A percentile compares a stretch with the other conserved stretches of the same genome.
Evolutionary conservation across 2,329 filamentous ascomycete species (phyloP).

Genomic region (Pseudopyricularia cyperi): DNA sequence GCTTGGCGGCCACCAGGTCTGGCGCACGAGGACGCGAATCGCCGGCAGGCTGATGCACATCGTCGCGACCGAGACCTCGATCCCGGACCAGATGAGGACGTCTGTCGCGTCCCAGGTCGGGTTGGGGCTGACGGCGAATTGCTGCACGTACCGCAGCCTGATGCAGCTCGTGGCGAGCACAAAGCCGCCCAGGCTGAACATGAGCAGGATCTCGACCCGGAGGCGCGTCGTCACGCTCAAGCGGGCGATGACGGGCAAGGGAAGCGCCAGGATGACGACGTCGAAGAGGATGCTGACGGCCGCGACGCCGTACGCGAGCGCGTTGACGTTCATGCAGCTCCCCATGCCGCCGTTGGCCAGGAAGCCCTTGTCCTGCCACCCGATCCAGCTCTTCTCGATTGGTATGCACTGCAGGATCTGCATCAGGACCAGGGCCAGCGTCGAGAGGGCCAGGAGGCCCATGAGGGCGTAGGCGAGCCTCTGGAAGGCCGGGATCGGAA

Average conservation of each 20-base stretch:
- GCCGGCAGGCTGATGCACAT: slow-evolving; percentile 27
- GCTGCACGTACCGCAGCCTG: slow-evolving; percentile 20
- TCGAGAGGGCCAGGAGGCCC: slow-evolving; percentile 13
- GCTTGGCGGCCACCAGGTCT: not conserved
- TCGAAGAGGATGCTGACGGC: slow-evolving; percentile 21
- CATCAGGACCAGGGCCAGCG: slow-evolving; percentile 15
- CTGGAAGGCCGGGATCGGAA: slow-evolving; percentile 18
- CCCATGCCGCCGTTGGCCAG: slow-evolving; percentile 13
- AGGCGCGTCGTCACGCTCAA: slow-evolving; percentile 13
- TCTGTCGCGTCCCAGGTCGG: slow-evolving; percentile 28
- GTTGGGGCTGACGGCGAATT: slow-evolving; percentile 16
- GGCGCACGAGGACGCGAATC: slow-evolving; percentile 17
- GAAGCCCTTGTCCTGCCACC: slow-evolving; percentile 20
- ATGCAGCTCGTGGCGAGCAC: slow-evolving; percentile 21
- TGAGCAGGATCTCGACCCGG: slow-evolving; percentile 17
- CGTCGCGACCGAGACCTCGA: slow-evolving; percentile 27
- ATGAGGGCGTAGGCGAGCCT: slow-evolving; percentile 11
- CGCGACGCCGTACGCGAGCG: slow-evolving; percentile 16
- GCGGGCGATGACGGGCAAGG: slow-evolving; percentile 17
- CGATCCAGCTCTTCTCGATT: slow-evolving; percentile 17
- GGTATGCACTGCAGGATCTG: slow-evolving; percentile 23
- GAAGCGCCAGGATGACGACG: slow-evolving; percentile 18
- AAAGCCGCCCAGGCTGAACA: slow-evolving; percentile 24
- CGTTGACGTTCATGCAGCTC: slow-evolving; percentile 19
- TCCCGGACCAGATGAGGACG: slow-evolving; percentile 26